Conservation (phyloP, 1,139 yeast species). For the Pichia sp. region DNA sequence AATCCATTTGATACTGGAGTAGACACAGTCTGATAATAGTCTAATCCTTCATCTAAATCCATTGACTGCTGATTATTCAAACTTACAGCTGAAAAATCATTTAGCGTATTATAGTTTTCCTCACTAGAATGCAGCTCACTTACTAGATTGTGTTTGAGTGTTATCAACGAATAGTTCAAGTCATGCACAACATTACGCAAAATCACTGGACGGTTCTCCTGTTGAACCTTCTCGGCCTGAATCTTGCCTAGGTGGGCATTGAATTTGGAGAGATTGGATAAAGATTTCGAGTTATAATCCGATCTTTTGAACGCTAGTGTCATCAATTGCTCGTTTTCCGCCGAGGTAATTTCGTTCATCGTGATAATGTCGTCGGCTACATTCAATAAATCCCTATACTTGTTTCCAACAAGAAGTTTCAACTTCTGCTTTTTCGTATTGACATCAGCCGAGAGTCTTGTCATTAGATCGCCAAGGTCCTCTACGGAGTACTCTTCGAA, state of each 20-base stretch:
- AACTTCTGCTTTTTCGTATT: slow-evolving; percentile 40
- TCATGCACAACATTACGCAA: slow-evolving; percentile 27
- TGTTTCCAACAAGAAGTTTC: slow-evolving; percentile 56
- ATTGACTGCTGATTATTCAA: not conserved
- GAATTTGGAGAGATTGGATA: slow-evolving; percentile 23
- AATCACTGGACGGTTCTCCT: slow-evolving; percentile 19
- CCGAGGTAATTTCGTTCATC: slow-evolving; percentile 42
- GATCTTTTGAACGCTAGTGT: slow-evolving; percentile 28
- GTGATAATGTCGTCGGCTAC: slow-evolving; percentile 64
- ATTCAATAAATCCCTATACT: slow-evolving; percentile 61
- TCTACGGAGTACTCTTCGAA: slow-evolving; percentile 27
- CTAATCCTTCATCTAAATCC: slow-evolving; percentile 6
- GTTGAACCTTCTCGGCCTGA: slow-evolving; percentile 14
- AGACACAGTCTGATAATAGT: slow-evolving; percentile 8
- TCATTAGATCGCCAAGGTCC: slow-evolving; percentile 24
- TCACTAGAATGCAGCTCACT: not conserved
- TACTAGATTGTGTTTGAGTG: slow-evolving; percentile 15
- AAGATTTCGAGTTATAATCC: slow-evolving; percentile 22
- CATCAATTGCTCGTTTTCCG: slow-evolving; percentile 26
- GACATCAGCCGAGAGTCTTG: slow-evolving; percentile 21
- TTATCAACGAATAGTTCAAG: slow-evolving; percentile 21
- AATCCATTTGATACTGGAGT: slow-evolving; percentile 9
- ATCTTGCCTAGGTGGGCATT: slow-evolving; percentile 1
- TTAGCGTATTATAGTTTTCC: not conserved
- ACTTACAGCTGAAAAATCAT: not conserved